Conservation (phyloP, 1,284 basidiomycete species). For the Athelia sp. region DNA sequence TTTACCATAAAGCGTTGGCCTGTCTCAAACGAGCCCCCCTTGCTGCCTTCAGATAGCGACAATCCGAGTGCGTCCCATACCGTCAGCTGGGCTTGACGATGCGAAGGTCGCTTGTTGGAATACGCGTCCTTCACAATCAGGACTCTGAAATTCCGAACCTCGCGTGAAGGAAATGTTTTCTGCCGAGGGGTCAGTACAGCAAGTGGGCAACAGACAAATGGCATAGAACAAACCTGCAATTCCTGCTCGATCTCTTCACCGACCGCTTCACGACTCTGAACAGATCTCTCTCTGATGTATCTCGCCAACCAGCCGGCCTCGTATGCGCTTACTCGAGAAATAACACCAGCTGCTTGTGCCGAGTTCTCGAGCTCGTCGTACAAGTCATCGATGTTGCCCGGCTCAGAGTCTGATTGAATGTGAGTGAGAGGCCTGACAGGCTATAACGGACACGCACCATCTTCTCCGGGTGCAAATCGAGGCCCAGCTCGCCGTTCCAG, state of each 20-base stretch:
- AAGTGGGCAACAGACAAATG: neutral
- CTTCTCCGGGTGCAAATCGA: constrained; percentile 32
- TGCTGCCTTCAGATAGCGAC: constrained; percentile 42
- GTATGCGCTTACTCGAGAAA: constrained; percentile 34
- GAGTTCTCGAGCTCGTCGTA: constrained; percentile 62
- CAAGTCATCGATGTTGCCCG: constrained; percentile 57
- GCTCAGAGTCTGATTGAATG: constrained; percentile 38
- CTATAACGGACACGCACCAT: constrained; percentile 34
- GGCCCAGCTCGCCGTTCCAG: constrained; percentile 48
- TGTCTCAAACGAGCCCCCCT: constrained; percentile 50
- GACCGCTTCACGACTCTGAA: constrained; percentile 45
- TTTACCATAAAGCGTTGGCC: constrained; percentile 71
- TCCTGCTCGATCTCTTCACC: constrained; percentile 65
- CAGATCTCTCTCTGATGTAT: constrained; percentile 47
- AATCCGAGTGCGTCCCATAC: constrained; percentile 76
- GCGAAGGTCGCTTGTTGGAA: constrained; percentile 41
- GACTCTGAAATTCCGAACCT: constrained; percentile 80
- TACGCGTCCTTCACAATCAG: constrained; percentile 71
- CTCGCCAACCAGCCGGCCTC: constrained; percentile 64
- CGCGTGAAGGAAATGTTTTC: constrained; percentile 69
- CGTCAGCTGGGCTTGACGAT: constrained; percentile 70
- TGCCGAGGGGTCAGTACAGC: constrained; percentile 24
- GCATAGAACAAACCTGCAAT: constrained; percentile 49
- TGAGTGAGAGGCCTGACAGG: constrained; percentile 2
- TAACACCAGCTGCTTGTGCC: constrained; percentile 33